phyloP scores from a whole-genome alignment of 2,329 filamentous ascomycete genomes.

The Ceratocystis variospora region DNA sequence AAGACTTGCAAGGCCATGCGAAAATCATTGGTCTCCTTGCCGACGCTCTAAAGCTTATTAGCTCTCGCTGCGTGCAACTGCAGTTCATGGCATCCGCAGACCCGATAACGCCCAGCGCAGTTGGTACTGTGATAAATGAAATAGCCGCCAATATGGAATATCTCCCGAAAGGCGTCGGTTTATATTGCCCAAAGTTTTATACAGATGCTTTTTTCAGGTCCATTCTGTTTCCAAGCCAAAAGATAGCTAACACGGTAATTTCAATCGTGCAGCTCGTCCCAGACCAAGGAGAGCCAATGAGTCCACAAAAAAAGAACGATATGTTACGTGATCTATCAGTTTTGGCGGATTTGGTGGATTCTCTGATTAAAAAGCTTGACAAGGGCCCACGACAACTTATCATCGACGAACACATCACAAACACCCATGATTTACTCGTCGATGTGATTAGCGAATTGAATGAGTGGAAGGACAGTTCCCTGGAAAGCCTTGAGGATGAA shows the following conservation, averaged over 20 bases:
- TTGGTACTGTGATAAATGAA: conserved; percentile 55
- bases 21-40: conserved; percentile 24
- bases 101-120: conserved; percentile 69
- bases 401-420: neutral
- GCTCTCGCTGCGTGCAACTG: conserved; percentile 74
- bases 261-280: conserved; percentile 23
- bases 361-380: neutral
- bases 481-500: conserved; percentile 28
- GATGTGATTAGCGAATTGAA: conserved; percentile 11
- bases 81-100: conserved; percentile 75
- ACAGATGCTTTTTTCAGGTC: conserved; percentile 29
- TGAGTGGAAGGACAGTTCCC: neutral
- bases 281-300: neutral
- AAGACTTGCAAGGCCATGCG: neutral
- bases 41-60: conserved; percentile 58
- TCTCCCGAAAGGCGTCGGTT: conserved; percentile 55
- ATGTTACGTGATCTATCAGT: neutral
- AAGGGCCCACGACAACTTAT: neutral
- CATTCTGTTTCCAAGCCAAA: no score
- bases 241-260: no score
- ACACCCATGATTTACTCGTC: neutral
- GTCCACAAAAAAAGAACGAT: neutral
- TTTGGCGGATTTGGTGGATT: neutral
- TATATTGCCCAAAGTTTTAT: conserved; percentile 48
- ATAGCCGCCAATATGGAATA: conserved; percentile 60